Percentiles rank a stretch among this genome's conserved stretches.
Evolutionary conservation across 208 protist genomes (phyloP).

Genomic region (Crithidia sp.): DNA sequence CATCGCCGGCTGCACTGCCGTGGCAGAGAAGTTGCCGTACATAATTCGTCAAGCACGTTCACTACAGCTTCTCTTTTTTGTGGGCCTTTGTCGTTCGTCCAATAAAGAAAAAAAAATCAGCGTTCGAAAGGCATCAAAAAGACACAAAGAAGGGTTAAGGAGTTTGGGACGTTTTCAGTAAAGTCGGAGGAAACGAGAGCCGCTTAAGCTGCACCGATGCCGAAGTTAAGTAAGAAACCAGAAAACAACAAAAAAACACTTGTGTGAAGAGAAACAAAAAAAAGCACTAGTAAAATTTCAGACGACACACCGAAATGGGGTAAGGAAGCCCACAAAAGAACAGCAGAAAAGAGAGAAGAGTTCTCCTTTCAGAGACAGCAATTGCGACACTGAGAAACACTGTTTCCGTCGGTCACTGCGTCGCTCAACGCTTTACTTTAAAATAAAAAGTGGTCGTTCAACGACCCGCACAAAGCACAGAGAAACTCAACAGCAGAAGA

Average conservation of each 20-base stretch:
- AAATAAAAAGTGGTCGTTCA: too few species aligned
- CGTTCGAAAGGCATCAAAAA: neutral
- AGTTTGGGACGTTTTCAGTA: too few species aligned
- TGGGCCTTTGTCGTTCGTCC: too few species aligned
- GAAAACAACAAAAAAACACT: neutral
- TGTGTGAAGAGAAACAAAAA: too few species aligned
- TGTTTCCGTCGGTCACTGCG: too few species aligned
- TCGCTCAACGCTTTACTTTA: conserved; percentile 2
- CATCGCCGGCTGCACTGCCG: neutral
- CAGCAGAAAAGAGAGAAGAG: too few species aligned
- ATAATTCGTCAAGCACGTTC: neutral
- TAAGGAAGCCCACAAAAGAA: too few species aligned
- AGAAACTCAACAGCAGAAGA: neutral
- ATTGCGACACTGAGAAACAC: too few species aligned
- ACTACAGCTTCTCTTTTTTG: neutral
- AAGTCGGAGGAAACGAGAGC: neutral
- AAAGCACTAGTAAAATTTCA: too few species aligned
- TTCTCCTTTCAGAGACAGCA: too few species aligned
- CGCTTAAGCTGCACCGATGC: neutral
- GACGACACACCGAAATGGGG: too few species aligned
- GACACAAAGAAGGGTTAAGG: neutral
- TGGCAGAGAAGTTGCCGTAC: neutral
- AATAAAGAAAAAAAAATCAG: conserved; percentile 45
- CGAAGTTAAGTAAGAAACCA: neutral
- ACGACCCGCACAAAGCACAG: neutral